Base-by-base conservation (phyloP, 2,329 filamentous ascomycete genomes). In the Sclerotinia minor region DNA sequence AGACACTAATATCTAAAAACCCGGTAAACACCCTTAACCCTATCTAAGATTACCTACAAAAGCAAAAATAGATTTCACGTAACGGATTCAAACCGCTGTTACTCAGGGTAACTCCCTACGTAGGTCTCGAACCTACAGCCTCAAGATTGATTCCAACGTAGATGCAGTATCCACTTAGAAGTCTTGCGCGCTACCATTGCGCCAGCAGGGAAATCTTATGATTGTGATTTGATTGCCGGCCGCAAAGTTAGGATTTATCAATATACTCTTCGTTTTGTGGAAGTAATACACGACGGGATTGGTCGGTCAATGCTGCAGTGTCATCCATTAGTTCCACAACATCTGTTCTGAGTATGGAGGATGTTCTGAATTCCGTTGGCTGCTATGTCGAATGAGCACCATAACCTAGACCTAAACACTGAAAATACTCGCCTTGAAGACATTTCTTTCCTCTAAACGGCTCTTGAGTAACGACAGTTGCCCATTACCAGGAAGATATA, bases 121-220 rank as follows among this genome's bases (percentile, higher is more conserved):
- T 2, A 44, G 61, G 61, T 1, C 24, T 64, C 61, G 61, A 64
- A 64, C 61, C 61, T 44, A 1, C 1, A 64, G 35, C 61, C 61
- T 55, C 61, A 64, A 64, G 61, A 64, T 63, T 2, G 6, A 7
- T 47, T 26, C n/a, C 2, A 7, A 15, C 2, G 38, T 6, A 41
- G 38, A 41, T 41, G 38, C 2, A 17, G 5, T 5, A 26, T 50
- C 47, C 9, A 26, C 47, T 24, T 64, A 64, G 61, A 64, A 64
- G 61, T 64, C 61, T 64, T 64, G 61, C 61, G 61, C 61, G 61
- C 61, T 64, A 64, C 61, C 61, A 64, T 64, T 64, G 61, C 61
- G 61, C 61, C 61, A 64, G 61, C 61, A 55, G 61, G 47, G 61
- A 64, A 64, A 64, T 55, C 47, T 2, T 17, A 24, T 5, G 3